These are phyloP conservation scores for Cladosporium velox DNA, from an alignment of 2,329 filamentous ascomycete species.

Conservation along the genomic window DNA sequence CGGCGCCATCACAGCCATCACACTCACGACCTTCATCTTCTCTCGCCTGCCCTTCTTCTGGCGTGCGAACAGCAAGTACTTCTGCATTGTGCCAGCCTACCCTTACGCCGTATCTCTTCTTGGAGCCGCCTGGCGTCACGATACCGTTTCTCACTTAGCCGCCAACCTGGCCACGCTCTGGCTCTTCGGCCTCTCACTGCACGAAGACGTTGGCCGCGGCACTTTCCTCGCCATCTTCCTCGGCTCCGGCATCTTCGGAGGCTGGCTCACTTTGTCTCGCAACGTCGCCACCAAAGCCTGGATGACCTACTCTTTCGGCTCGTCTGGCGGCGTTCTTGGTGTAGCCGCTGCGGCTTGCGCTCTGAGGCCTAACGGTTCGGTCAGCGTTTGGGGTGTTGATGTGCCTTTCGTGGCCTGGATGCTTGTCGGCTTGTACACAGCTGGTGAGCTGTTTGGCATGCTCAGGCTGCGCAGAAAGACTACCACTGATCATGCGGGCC, in stretches of 20 bases:
- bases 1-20: constrained; percentile 61
- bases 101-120: constrained; percentile 64
- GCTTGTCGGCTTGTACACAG: constrained; percentile 41
- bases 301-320: constrained; percentile 61
- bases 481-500: constrained; percentile 39
- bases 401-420: constrained; percentile 39
- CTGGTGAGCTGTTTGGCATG: constrained; percentile 31
- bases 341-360: constrained; percentile 60
- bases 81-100: constrained; percentile 65
- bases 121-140: constrained; percentile 70
- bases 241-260: constrained; percentile 59
- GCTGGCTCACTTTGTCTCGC: constrained; percentile 57
- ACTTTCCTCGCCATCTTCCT: constrained; percentile 70
- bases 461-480: constrained; percentile 28
- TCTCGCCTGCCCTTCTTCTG: constrained; percentile 69
- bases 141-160: constrained; percentile 60
- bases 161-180: constrained; percentile 67
- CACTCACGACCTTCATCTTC: constrained; percentile 56
- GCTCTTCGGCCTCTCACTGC: constrained; percentile 66
- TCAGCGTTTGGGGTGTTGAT: constrained; percentile 34
- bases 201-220: constrained; percentile 70
- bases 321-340: constrained; percentile 65
- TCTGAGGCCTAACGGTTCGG: constrained; percentile 37
- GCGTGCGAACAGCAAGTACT: constrained; percentile 67
- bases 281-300: constrained; percentile 49